phyloP scores from a whole-genome alignment of 2,329 filamentous ascomycete genomes.

The Aureobasidium sp. region DNA sequence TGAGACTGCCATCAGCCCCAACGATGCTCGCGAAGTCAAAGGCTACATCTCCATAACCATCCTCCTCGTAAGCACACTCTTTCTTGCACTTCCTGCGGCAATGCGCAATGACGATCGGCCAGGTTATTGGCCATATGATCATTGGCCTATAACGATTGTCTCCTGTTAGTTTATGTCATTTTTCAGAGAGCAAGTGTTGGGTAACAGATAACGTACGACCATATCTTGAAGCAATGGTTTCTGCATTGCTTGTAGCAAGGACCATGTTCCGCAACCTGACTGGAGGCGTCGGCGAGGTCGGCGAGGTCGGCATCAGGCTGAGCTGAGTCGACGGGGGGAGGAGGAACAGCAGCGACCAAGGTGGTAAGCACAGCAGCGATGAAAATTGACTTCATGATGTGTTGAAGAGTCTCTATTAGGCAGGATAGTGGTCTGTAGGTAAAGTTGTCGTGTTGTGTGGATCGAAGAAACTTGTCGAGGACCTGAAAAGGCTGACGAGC shows the following conservation, averaged over 20 bases:
- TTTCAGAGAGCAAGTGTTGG: not conserved
- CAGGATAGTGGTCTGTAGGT: not conserved
- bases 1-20: too few relatives aligned
- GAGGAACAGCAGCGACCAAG: not conserved
- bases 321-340: not conserved
- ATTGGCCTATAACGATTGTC: too few relatives aligned
- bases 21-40: not conserved
- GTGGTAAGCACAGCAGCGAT: not conserved
- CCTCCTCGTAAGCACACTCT: too few relatives aligned
- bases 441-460: not conserved
- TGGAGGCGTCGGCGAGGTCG: too few relatives aligned
- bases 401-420: not conserved
- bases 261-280: too few relatives aligned
- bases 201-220: not conserved
- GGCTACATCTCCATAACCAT: not conserved
- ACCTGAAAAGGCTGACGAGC: not conserved
- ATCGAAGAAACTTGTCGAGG: not conserved
- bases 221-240: not conserved
- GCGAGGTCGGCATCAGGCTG: not conserved
- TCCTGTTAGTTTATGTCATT: too few relatives aligned
- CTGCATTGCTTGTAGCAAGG: not conserved
- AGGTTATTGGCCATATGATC: too few relatives aligned
- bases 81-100: too few relatives aligned
- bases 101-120: too few relatives aligned
- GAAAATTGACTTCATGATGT: not conserved